Base-by-base conservation (phyloP, 1,284 basidiomycete genomes). In the Pyrrhoderma lamaoense region DNA sequence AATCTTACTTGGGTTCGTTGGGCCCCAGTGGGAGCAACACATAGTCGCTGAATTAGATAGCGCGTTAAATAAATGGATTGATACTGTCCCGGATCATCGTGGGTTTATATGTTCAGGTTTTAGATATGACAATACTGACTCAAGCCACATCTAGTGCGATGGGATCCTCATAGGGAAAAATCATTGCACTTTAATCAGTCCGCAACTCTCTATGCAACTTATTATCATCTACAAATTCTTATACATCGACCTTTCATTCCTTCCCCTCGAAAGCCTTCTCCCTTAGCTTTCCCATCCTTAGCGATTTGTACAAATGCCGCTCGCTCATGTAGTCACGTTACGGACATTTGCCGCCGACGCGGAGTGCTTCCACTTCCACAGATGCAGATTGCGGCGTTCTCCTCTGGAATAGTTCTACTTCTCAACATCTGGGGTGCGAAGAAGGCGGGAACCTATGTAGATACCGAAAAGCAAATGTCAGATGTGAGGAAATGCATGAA, bases 291-390 rank as follows among this genome's bases (percentile, higher is more conserved):
- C 71, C 85, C 89, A 0, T 89, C 86, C 0, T 71, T 91, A 13
- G 84, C 88, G 0, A 90, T 93, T 45, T 92, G 89, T 63, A 84
- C 83, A 14, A 91, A 89, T 56, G 89, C 89, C 1, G 86, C 89
- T 0, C 72, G 89, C n/a, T 82, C 83, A 2, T 87, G 82, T 54
- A 79, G 77, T 38, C 87, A 87, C 60, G 75, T 92, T 27, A 69
- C 84, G 19, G 82, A 89, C 57, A 68, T 75, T 3, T 72, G 75
- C 52, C 65, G 68, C 51, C 67, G 64, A 49, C 66, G 75, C 23
- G 59, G 65, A 1, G 55, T 44, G 3, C 39, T 58, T 18, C 57
- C 62, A 8, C 56, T 59, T 8, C 67, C 74, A 8, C 74, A 71
- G 25, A 64, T 74, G 56, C 56, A 71, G 67, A 65, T 71, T 52